These are phyloP conservation scores for Phytophthora gonapodyides DNA, from an alignment of 352 stramenopile genomes.

Conservation along the genomic window DNA sequence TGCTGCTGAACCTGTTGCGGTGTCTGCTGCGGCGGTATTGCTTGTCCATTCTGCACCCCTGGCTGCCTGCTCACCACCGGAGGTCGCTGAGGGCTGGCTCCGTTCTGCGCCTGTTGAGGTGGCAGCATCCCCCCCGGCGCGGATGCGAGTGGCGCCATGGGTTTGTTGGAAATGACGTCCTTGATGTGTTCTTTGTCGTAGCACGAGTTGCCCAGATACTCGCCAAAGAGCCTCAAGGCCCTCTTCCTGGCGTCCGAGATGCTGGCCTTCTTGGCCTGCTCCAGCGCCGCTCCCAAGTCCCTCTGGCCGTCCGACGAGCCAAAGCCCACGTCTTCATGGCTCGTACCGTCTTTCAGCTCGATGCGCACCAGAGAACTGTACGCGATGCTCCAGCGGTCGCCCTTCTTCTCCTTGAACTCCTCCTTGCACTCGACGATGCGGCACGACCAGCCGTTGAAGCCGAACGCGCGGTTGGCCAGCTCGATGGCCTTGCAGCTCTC, in stretches of 20 bases:
- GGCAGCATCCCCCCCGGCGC: constrained; percentile 29
- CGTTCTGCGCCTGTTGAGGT: constrained; percentile 8
- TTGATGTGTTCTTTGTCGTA: constrained; percentile 89
- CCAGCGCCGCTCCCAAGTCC: constrained; percentile 71
- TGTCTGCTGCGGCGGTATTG: constrained; percentile 9
- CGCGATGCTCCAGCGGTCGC: constrained; percentile 72
- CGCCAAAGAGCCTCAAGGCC: constrained; percentile 79
- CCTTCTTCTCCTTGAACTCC: constrained; percentile 78
- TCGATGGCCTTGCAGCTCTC: constrained; percentile 91
- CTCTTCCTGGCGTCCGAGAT: constrained; percentile 86
- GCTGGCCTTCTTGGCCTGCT: constrained; percentile 88
- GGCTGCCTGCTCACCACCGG: constrained; percentile 5
- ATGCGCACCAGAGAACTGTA: constrained; percentile 85
- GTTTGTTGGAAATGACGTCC: constrained; percentile 66
- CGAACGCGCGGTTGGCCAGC: constrained; percentile 87
- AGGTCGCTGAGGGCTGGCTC: background rate
- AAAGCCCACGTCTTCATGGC: constrained; percentile 85
- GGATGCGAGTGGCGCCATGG: constrained; percentile 26
- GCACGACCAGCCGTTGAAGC: constrained; percentile 89
- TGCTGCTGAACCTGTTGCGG: background rate
- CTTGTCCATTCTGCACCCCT: constrained; percentile 9
- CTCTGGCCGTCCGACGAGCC: constrained; percentile 78
- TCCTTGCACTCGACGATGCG: constrained; percentile 85
- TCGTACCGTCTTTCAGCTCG: constrained; percentile 85
- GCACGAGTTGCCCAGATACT: constrained; percentile 88